Conservation (phyloP, 179 eudicot species). For the Nepenthes alata region DNA sequence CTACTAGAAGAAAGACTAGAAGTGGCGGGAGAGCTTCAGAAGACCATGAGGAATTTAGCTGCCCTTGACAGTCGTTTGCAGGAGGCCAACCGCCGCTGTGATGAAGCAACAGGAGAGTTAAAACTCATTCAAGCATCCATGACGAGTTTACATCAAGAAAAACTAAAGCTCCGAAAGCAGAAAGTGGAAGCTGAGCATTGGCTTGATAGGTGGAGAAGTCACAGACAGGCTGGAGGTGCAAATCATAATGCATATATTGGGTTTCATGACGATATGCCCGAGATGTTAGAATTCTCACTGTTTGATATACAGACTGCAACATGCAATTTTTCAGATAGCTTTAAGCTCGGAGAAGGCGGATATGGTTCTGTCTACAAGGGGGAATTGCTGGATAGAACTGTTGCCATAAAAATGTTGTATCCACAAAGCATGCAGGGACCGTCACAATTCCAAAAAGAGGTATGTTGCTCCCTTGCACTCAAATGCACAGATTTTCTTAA, state of each 20-base stretch:
- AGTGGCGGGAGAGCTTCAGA: conserved; percentile 40
- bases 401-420: conserved; percentile 56
- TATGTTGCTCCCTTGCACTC: conserved; percentile 1
- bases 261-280: conserved; percentile 25
- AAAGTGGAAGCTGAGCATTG: conserved; percentile 52
- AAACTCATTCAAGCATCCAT: conserved; percentile 43
- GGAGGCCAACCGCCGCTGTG: conserved; percentile 48
- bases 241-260: conserved; percentile 17
- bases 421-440: conserved; percentile 47
- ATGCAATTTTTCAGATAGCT: conserved; percentile 70
- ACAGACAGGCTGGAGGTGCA: conserved; percentile 25
- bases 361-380: conserved; percentile 73
- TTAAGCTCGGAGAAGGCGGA: conserved; percentile 54
- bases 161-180: conserved; percentile 46
- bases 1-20: conserved; percentile 36
- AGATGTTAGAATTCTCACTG: conserved; percentile 45
- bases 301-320: conserved; percentile 70
- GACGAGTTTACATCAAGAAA: conserved; percentile 42
- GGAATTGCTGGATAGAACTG: conserved; percentile 54
- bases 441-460: conserved; percentile 64
- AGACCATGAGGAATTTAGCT: conserved; percentile 57
- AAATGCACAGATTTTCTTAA: no score
- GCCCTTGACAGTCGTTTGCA: conserved; percentile 49
- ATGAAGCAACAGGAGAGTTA: conserved; percentile 56
- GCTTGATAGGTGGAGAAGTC: conserved; percentile 66